Percentiles rank a stretch among this genome's conserved stretches.
Evolutionary conservation across 495 filamentous ascomycete genomes (phyloP).

Genomic region (Cercophora scortea): DNA sequence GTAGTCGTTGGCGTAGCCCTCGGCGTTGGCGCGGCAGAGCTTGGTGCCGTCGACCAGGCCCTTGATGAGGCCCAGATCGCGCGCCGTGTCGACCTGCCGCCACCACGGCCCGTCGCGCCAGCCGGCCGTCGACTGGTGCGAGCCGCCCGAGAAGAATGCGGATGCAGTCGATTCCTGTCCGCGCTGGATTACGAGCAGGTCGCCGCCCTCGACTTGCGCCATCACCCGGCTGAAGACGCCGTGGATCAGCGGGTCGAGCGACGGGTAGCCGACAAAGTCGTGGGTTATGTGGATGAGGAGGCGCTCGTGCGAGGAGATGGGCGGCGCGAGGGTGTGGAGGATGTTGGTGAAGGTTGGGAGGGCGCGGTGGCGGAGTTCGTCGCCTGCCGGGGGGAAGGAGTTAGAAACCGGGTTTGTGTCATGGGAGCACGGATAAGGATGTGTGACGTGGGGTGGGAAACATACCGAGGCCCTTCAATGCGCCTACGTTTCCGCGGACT

Average conservation of each 20-base stretch:
- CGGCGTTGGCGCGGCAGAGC: constrained; percentile 76
- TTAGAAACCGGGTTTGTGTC: constrained; percentile 2
- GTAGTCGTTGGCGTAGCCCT: constrained; percentile 79
- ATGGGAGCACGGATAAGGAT: neutral
- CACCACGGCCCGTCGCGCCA: constrained; percentile 98
- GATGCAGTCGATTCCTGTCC: constrained; percentile 74
- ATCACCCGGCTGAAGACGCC: constrained; percentile 92
- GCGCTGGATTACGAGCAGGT: constrained; percentile 91
- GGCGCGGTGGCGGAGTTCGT: constrained; percentile 80
- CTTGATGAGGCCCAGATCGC: constrained; percentile 71
- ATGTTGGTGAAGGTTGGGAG: constrained; percentile 93
- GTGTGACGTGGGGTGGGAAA: neutral
- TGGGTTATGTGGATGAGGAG: constrained; percentile 98
- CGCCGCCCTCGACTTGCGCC: constrained; percentile 95
- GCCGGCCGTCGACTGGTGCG: constrained; percentile 36
- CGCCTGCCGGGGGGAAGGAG: constrained; percentile 48
- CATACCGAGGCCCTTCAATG: constrained; percentile 71
- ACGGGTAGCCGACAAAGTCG: constrained; percentile 88
- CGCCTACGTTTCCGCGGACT: constrained; percentile 84
- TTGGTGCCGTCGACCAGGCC: constrained; percentile 84
- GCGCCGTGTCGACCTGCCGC: constrained; percentile 60
- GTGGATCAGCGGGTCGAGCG: constrained; percentile 88
- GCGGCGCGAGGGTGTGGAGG: constrained; percentile 88
- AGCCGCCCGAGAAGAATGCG: constrained; percentile 43
- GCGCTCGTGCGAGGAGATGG: constrained; percentile 94